These are phyloP conservation scores for Tricholoma bakamatsutake DNA, from an alignment of 768 basidiomycete genomes.

Conservation along the genomic window DNA sequence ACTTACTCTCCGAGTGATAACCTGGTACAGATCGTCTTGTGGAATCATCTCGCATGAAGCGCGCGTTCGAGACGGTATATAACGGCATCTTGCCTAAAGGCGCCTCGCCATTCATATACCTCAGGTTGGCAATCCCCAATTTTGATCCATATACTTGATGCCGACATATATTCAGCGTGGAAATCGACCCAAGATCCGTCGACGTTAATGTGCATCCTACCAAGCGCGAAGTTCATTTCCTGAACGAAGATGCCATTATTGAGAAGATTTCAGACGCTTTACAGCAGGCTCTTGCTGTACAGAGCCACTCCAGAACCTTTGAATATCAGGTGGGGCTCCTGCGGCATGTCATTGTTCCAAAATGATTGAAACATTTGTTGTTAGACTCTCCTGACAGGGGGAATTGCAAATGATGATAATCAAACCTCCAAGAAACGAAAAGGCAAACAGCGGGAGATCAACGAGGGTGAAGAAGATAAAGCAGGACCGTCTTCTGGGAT, in stretches of 20 bases:
- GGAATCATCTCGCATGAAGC: slow-evolving; percentile 81
- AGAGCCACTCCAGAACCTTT: slow-evolving; percentile 63
- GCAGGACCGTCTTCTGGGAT: slow-evolving; percentile 19
- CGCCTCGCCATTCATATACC: slow-evolving; percentile 84
- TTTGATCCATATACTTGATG: neutral
- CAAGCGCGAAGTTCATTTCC: slow-evolving; percentile 92
- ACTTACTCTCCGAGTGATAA: neutral
- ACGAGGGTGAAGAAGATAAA: slow-evolving; percentile 20
- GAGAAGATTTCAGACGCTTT: slow-evolving; percentile 70
- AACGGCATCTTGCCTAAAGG: slow-evolving; percentile 85
- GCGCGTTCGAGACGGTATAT: slow-evolving; percentile 84
- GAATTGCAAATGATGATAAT: slow-evolving; percentile 28
- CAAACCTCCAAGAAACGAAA: slow-evolving; percentile 30
- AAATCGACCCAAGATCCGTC: slow-evolving; percentile 80
- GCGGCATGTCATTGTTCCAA: neutral
- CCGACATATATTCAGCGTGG: slow-evolving; percentile 42
- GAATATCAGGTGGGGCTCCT: slow-evolving; percentile 56
- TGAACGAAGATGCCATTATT: slow-evolving; percentile 85
- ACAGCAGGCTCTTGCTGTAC: slow-evolving; percentile 55
- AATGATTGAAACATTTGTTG: neutral
- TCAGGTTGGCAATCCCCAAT: slow-evolving; percentile 55
- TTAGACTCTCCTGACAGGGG: slow-evolving; percentile 60
- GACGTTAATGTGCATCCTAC: slow-evolving; percentile 99
- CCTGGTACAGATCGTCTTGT: slow-evolving; percentile 74
- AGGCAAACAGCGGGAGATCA: slow-evolving; percentile 31